Percentiles rank a stretch among this genome's conserved stretches.
Conservation (phyloP, 768 basidiomycete genomes). For the Suillus luteus region DNA sequence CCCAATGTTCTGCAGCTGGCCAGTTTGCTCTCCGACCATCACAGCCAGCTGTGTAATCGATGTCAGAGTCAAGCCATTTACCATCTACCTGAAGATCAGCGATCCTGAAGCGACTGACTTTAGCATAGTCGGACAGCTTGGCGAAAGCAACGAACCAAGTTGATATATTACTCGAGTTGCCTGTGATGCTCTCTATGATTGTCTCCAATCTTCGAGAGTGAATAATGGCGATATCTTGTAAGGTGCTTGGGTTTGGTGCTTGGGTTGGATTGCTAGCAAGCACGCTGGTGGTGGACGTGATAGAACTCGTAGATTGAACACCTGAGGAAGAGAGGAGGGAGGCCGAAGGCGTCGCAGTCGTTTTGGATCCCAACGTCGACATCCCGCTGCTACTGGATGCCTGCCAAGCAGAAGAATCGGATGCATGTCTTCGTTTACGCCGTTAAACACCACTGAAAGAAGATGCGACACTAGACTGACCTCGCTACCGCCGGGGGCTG, state of each 20-base stretch:
- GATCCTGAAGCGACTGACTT: constrained; percentile 38
- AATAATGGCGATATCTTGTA: constrained; percentile 37
- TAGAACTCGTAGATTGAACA: neutral
- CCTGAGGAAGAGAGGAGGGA: neutral
- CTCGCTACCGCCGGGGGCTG: neutral
- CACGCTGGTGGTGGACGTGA: neutral
- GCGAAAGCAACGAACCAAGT: constrained; percentile 20
- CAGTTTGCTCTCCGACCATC: constrained; percentile 64
- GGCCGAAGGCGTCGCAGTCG: neutral
- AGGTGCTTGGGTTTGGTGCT: constrained; percentile 19
- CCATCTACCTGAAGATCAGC: constrained; percentile 48
- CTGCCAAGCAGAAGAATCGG: constrained; percentile 1
- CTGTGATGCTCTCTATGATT: constrained; percentile 42
- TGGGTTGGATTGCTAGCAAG: constrained; percentile 6
- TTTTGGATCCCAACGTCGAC: neutral
- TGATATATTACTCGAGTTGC: constrained; percentile 29
- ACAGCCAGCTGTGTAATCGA: constrained; percentile 68
- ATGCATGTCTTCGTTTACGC: neutral
- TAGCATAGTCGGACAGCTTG: neutral
- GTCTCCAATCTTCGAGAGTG: constrained; percentile 42
- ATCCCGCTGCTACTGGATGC: neutral
- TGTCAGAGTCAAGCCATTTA: constrained; percentile 55
- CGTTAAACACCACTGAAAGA: neutral
- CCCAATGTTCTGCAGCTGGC: constrained; percentile 66
- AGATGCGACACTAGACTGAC: neutral